These are phyloP conservation scores for Puccinia sorghi DNA, from an alignment of 1,284 basidiomycete species.

Conservation along the genomic window DNA sequence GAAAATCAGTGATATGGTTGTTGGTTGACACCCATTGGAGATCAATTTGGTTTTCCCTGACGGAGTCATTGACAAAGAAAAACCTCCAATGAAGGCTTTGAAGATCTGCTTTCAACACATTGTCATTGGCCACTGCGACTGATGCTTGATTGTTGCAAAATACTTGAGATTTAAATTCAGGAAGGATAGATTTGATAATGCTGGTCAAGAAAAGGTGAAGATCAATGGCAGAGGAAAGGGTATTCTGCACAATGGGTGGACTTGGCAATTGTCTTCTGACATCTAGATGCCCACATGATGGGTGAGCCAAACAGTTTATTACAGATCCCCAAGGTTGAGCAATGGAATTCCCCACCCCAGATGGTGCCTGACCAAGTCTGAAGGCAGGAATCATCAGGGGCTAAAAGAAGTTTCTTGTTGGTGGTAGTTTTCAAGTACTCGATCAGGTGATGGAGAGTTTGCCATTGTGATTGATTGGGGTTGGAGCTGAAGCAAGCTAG, in stretches of 20 bases:
- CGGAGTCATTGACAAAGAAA: too few relatives aligned
- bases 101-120: too few relatives aligned
- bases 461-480: conserved; percentile 18
- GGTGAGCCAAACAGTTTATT: background rate
- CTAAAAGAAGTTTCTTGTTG: background rate
- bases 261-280: background rate
- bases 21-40: too few relatives aligned
- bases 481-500: conserved; percentile 10
- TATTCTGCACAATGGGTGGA: conserved; percentile 10
- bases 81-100: too few relatives aligned
- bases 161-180: too few relatives aligned
- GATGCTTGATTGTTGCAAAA: too few relatives aligned
- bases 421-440: background rate
- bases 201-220: background rate
- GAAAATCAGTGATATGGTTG: too few relatives aligned
- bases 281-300: conserved; percentile 18
- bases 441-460: background rate
- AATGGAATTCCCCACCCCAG: conserved; percentile 31
- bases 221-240: background rate
- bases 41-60: too few relatives aligned
- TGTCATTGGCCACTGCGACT: too few relatives aligned
- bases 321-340: conserved; percentile 8
- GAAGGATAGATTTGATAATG: background rate
- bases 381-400: background rate
- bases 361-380: background rate